Percentiles rank a stretch among this genome's conserved stretches.
phyloP scores from a whole-genome alignment of 805 yeast genomes.

The Candida morakotiae region DNA sequence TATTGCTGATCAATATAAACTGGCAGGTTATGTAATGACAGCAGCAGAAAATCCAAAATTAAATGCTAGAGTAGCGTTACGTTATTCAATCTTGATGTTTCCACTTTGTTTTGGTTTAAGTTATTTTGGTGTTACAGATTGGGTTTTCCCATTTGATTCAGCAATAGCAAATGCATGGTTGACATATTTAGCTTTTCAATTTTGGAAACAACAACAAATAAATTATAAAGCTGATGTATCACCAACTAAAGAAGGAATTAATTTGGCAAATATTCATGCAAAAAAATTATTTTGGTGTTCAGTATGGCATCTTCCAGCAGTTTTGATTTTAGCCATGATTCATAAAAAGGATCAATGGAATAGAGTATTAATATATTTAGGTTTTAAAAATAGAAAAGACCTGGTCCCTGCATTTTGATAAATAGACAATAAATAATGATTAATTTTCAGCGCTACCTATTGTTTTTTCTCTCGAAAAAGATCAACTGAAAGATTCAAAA shows the following conservation, averaged over 20 bases:
- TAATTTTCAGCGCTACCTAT: no score
- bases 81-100: constrained; percentile 90
- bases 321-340: constrained; percentile 84
- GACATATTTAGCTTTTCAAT: constrained; percentile 69
- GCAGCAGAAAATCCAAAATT: constrained; percentile 88
- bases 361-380: constrained; percentile 31
- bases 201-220: constrained; percentile 77
- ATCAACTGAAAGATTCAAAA: no score
- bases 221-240: constrained; percentile 46
- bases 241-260: constrained; percentile 53
- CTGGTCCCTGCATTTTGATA: no score
- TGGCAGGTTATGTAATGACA: constrained; percentile 97
- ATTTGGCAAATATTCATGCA: constrained; percentile 65
- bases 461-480: background rate
- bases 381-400: constrained; percentile 10
- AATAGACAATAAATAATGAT: no score
- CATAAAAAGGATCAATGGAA: constrained; percentile 98
- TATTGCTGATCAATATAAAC: constrained; percentile 79
- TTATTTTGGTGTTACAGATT: constrained; percentile 78
- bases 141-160: constrained; percentile 77
- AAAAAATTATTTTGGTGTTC: constrained; percentile 89
- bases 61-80: constrained; percentile 88
- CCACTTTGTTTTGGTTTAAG: constrained; percentile 84
- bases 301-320: constrained; percentile 89
- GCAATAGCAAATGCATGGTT: constrained; percentile 84